Base-by-base conservation (phyloP, 1,139 yeast genomes). In the Kurtzmaniella quercitrusa region DNA sequence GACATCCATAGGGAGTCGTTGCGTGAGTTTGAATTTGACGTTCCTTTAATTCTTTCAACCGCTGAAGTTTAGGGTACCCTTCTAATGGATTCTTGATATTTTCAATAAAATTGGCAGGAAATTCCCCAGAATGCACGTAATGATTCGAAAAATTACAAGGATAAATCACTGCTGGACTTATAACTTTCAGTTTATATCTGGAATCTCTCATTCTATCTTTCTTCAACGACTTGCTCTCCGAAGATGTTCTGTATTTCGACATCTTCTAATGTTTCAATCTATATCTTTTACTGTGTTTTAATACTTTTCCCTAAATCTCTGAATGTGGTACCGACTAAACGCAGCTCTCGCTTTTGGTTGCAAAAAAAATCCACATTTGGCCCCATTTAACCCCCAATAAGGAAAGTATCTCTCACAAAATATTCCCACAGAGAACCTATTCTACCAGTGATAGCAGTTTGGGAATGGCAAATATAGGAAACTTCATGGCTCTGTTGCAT, bases 21-120 rank as follows among this genome's bases (percentile, higher is more conserved):
- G 88, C 75, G 56, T 81, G 76, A 16, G 69, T 63, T 2, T 43
- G 45, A 12, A 66, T 55, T 47, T 75, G 72, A 70, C 82, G 49
- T 58, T 66, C 66, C 55, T 89, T 89, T 52, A 88, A 66, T 38
- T 75, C 72, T 51, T 86, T 81, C 42, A 91, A 65, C 52, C 71
- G 74, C 51, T 82, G 86, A 19, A 90, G 69, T 58, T 86, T 86
- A 2, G 97, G 97, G 54, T 91, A 91, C 1, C 97, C 97, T 46
- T 79, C 84, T 2, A 83, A 77, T 1, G 91, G 83, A 46, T 79
- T 76, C 25, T 67, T 65, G 2, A 79, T 68, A 59, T 91, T 90
- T 43, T 84, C 73, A 29, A 91, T 80, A 53, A 75, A 80, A 23
- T 67, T 66, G 37, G 80, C 81, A 0, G 96, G 95, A 3, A 73